Conservation (phyloP, 2,329 filamentous ascomycete genomes). For the Metarhizium sp. region DNA sequence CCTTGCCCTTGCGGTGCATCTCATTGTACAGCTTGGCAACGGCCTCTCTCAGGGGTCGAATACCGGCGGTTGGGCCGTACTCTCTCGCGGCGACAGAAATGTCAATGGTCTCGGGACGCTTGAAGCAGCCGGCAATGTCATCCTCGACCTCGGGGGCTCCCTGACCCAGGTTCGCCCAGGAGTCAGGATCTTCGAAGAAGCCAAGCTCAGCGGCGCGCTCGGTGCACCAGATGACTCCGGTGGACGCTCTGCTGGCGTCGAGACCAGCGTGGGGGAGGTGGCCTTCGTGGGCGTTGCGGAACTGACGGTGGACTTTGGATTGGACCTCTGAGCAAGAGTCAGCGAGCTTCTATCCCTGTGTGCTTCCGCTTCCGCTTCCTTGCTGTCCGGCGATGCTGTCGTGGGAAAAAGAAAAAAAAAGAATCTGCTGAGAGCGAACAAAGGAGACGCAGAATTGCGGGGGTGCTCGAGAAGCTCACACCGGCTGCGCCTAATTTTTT, state of each 20-base stretch:
- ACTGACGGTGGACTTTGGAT: conserved; percentile 80
- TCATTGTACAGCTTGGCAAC: conserved; percentile 90
- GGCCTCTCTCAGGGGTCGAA: conserved; percentile 80
- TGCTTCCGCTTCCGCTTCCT: no score
- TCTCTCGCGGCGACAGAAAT: conserved; percentile 72
- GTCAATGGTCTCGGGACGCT: conserved; percentile 68
- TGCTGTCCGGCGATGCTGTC: no score
- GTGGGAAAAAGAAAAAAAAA: no score
- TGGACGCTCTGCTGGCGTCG: conserved; percentile 78
- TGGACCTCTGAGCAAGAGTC: conserved; percentile 52
- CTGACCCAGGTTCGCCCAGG: conserved; percentile 91
- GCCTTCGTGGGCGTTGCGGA: conserved; percentile 82
- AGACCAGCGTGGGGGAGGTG: conserved; percentile 87
- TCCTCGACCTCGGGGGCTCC: conserved; percentile 91
- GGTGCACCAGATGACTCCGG: conserved; percentile 89
- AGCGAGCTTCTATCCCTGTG: conserved; percentile 2
- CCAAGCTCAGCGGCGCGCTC: conserved; percentile 84
- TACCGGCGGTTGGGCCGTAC: conserved; percentile 90
- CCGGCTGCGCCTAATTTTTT: no score
- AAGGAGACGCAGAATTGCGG: no score
- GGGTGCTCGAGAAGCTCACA: no score
- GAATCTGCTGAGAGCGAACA: no score
- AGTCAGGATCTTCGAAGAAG: conserved; percentile 69
- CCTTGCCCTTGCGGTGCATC: conserved; percentile 79
- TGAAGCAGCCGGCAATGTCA: conserved; percentile 82